Percentiles rank a stretch among this genome's conserved stretches.
These are phyloP conservation scores for Aethionema arabicum DNA, from an alignment of 345 rosid species.

Conservation along the genomic window DNA sequence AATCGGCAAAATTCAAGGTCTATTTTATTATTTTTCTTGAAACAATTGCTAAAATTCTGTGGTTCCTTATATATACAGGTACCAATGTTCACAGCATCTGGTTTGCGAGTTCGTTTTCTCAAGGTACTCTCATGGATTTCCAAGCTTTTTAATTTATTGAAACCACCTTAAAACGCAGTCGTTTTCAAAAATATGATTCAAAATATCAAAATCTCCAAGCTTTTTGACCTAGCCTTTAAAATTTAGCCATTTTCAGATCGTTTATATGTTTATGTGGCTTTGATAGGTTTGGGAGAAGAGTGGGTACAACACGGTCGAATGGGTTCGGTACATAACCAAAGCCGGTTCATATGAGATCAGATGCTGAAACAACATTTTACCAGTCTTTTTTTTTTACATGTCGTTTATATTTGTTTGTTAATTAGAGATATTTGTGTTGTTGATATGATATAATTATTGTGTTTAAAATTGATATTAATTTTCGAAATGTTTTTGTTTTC, in stretches of 20 bases:
- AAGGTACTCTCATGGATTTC: conserved; percentile 49
- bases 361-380: conserved; percentile 47
- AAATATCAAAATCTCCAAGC: background rate
- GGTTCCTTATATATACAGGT: conserved; percentile 51
- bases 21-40: too few species aligned
- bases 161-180: too few species aligned
- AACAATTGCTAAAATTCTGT: conserved; percentile 2
- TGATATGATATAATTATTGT: background rate
- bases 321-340: conserved; percentile 97
- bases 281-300: conserved; percentile 99
- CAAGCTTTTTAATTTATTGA: background rate
- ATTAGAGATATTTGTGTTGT: background rate
- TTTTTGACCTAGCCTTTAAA: background rate
- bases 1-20: too few species aligned
- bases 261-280: too few species aligned
- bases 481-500: too few species aligned
- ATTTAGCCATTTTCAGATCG: too few species aligned
- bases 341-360: conserved; percentile 98
- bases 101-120: conserved; percentile 93
- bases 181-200: background rate
- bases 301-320: conserved; percentile 96
- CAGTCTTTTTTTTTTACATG: background rate
- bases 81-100: conserved; percentile 99
- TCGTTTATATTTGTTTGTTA: background rate
- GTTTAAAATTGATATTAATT: too few species aligned